Evolutionary conservation across 1,139 yeast species (phyloP).

Genomic region (Geotrichum carabidarum): DNA sequence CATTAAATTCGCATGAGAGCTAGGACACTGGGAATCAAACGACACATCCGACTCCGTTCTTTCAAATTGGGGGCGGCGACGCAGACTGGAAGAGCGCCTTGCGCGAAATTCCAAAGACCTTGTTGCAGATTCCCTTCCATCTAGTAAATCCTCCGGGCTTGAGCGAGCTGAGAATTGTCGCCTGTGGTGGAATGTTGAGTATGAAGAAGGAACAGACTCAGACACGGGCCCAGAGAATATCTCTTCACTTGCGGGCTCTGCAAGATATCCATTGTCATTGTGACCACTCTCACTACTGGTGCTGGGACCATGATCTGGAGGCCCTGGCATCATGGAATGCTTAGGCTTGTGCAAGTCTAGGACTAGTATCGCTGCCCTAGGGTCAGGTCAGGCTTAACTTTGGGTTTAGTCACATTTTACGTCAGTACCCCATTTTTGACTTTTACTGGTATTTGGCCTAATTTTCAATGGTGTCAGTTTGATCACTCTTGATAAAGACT

Average conservation of each 20-base stretch:
- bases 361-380: not conserved
- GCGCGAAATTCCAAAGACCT: conserved; percentile 6
- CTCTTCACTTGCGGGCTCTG: conserved; percentile 48
- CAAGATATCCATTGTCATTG: conserved; percentile 27
- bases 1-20: conserved; percentile 21
- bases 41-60: conserved; percentile 21
- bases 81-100: conserved; percentile 21
- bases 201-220: conserved; percentile 84
- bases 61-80: conserved; percentile 23
- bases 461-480: conserved; percentile 6
- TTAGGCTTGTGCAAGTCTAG: not conserved
- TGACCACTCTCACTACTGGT: not conserved
- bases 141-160: conserved; percentile 23
- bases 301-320: conserved; percentile 1
- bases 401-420: too few species aligned
- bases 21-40: conserved; percentile 30
- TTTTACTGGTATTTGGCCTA: not conserved
- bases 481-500: not conserved
- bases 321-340: conserved; percentile 8
- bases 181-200: conserved; percentile 74
- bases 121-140: conserved; percentile 9
- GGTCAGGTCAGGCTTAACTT: not conserved
- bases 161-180: conserved; percentile 39
- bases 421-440: not conserved
- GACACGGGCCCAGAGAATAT: conserved; percentile 88